Evolutionary conservation across 306 rosid genomes (phyloP), one percentile per base, ranked within the genome.

Genomic region (Sicyos edulis): DNA sequence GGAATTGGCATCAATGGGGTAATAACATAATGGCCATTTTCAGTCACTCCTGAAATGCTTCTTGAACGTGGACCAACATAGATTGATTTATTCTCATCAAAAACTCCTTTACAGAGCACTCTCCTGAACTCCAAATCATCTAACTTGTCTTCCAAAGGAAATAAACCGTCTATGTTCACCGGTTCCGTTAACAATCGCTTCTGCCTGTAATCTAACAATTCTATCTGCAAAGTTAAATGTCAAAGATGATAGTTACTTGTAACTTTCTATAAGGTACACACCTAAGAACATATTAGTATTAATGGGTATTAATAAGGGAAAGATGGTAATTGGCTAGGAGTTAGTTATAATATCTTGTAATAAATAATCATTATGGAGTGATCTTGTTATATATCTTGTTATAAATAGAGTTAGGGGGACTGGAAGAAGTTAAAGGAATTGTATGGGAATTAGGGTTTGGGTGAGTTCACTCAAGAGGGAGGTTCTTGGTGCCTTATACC

Each of bases 31-130:
- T 93, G 85, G 75, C 99, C 99, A 70, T 93, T 93, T 82, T 91
- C 96, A 20, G 97, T 88, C 72, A 93, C 84, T 77, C 99, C 97
- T 12, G 97, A 93, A 83, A 93, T 91, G 83, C 97, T 93, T 86
- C 99, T 85, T 70, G 97, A 91, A 62, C 99, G 97, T 65, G 99
- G 97, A 47, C 96, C 99, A 51, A 93, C 83, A n/a, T 61, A 91
- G 78, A 91, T 84, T 54, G 97, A 91, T 32, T 76, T 89, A 76
- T 81, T 78, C 77, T 91, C 97, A 82, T 93, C 88, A 76, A 87
- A 88, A 78, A 80, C 78, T 54, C 99, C 97, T 73, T 79, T 82
- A 77, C 89, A 86, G 13, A 64, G 45, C 58, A 91, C 87, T 80
- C 86, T 91, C 71, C 99, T 87, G 63, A 95, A 95, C 78, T 95